phyloP scores from a whole-genome alignment of 2,329 filamentous ascomycete genomes.

The Fusarium neocosmosporiellum region DNA sequence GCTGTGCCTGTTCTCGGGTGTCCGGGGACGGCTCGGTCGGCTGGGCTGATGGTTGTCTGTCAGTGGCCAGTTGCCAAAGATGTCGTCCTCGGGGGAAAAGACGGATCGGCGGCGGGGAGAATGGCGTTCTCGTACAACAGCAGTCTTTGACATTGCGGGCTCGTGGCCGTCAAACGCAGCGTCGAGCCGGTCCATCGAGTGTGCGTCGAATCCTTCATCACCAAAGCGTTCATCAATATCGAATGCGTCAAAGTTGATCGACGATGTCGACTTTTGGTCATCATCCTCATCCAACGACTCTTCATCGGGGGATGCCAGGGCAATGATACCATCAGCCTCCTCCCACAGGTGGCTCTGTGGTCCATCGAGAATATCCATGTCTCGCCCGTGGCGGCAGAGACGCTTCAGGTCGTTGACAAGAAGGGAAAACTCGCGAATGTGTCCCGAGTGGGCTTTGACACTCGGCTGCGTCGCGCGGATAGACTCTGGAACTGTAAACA shows the following conservation, averaged over 20 bases:
- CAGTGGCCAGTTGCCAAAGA: slow-evolving; percentile 67
- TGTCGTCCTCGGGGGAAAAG: slow-evolving; percentile 74
- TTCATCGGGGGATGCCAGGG: slow-evolving; percentile 77
- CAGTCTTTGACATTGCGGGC: slow-evolving; percentile 59
- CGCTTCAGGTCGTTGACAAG: slow-evolving; percentile 87
- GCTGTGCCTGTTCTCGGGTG: slow-evolving; percentile 51
- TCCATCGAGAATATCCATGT: slow-evolving; percentile 73
- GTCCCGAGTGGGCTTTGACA: slow-evolving; percentile 84
- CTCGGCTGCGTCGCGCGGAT: slow-evolving; percentile 86
- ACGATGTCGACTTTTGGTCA: slow-evolving; percentile 52
- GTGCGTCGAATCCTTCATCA: slow-evolving; percentile 61
- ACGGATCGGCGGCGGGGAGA: slow-evolving; percentile 68
- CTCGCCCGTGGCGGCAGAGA: slow-evolving; percentile 75
- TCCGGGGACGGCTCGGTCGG: slow-evolving; percentile 56
- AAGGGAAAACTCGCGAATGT: slow-evolving; percentile 83
- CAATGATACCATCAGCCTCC: slow-evolving; percentile 88
- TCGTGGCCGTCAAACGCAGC: slow-evolving; percentile 57
- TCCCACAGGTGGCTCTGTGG: slow-evolving; percentile 74
- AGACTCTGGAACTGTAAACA: slow-evolving; percentile 71
- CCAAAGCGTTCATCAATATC: slow-evolving; percentile 58
- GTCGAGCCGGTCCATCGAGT: slow-evolving; percentile 56
- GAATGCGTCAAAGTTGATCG: slow-evolving; percentile 54
- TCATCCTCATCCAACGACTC: slow-evolving; percentile 59
- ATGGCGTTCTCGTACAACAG: slow-evolving; percentile 65
- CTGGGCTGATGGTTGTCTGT: slow-evolving; percentile 49